Evolutionary conservation across 2,329 filamentous ascomycete genomes (phyloP), one percentile per base, ranked within the genome.

Genomic region (Trichoderma cornu-damae): DNA sequence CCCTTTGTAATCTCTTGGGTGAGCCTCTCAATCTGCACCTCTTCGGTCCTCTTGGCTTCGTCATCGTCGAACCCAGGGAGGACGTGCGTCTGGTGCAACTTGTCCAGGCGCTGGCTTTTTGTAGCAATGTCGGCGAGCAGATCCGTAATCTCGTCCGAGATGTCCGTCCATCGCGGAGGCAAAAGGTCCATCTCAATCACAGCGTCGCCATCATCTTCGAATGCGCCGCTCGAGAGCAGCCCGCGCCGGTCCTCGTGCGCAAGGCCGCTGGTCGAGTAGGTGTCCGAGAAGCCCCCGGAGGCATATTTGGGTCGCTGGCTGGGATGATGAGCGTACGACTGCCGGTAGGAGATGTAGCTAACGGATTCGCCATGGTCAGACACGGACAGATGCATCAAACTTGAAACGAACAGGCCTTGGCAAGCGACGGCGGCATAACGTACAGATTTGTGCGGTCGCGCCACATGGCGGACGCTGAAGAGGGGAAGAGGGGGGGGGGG

Each of bases 371-470:
- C 38, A 37, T 14, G 16, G 37, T 52, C 35, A 49, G 49, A 40
- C 42, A 49, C 63, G n/a, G 46, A 61, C 54, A 57, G 49, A 34
- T 54, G 35, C 28, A 42, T 40, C 43, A n/a, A 46, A 34, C 14
- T 20, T n/a, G n/a, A 49, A 26, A 38, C 43, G 28, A 30, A 24
- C 7, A 48, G 26, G 34, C 26, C 28, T 24, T 32, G 14, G 37
- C 28, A 28, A 12, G 44, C 28, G 37, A 43, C 34, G 28, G 44
- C 14, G 24, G 16, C 28, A 38, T 59, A n/a, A 70, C 83, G 67
- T 85, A 96, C 91, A 99, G 88, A 73, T 97, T 99, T 66, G 94
- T 99, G 76, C 94, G 88, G 82, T 99, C 94, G 79, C 94, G 90
- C 92, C 92, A 99, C 90, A 96, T 96, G 78, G 82, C 87, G 85